Conservation (phyloP, 768 basidiomycete genomes). For the Lentinula boryana region DNA sequence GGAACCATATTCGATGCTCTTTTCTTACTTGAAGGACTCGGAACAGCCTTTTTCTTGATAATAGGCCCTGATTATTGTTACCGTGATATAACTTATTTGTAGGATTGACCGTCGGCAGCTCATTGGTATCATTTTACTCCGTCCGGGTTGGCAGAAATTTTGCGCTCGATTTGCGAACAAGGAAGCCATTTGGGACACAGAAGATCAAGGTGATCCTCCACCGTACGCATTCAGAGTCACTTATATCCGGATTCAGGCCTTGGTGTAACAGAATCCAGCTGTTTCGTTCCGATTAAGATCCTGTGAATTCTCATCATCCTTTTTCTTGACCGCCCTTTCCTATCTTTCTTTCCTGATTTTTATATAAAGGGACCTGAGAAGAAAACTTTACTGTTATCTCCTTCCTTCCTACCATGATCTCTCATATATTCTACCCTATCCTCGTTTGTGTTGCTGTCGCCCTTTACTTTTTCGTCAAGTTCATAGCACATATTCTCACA, state of each 20-base stretch:
- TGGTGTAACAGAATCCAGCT: not conserved
- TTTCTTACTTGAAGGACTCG: too few relatives aligned
- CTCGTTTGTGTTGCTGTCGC: slow-evolving; percentile 9
- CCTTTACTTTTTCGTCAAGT: slow-evolving; percentile 24
- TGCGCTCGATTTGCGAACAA: not conserved
- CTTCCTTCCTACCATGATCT: not conserved
- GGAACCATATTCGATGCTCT: not conserved
- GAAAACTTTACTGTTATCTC: too few relatives aligned
- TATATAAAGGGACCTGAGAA: not conserved
- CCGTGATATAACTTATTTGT: too few relatives aligned
- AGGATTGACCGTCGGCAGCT: too few relatives aligned
- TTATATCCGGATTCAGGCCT: not conserved
- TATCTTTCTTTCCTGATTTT: not conserved
- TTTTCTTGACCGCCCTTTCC: not conserved
- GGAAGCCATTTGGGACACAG: not conserved
- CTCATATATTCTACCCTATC: not conserved
- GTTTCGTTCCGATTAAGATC: not conserved
- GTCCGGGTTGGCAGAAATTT: not conserved
- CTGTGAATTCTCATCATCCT: not conserved
- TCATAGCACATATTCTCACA: slow-evolving; percentile 27
- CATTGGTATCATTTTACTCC: not conserved
- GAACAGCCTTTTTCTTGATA: too few relatives aligned
- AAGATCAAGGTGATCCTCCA: not conserved
- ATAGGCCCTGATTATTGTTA: too few relatives aligned
- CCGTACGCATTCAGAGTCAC: not conserved